Evolutionary conservation across 2,329 filamentous ascomycete species (phyloP).

Genomic region (Plenodomus lindquistii): DNA sequence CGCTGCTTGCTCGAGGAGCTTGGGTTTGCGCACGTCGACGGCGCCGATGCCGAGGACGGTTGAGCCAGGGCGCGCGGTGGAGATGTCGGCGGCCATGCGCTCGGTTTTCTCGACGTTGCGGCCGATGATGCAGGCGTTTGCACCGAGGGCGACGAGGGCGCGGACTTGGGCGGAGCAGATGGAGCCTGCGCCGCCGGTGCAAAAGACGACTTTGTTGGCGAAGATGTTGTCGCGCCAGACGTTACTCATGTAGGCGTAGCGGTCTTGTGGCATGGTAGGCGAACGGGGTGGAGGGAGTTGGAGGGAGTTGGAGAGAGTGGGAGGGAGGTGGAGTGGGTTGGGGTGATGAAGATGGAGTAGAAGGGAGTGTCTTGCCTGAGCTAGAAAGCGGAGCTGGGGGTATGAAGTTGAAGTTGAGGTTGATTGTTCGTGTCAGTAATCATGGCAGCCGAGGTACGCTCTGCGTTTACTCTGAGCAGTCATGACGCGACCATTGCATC

Average conservation of each 20-base stretch:
- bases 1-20: constrained; percentile 72
- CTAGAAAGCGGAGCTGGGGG: too few species aligned
- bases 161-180: constrained; percentile 95
- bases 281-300: not conserved
- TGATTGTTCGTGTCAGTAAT: not conserved
- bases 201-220: constrained; percentile 85
- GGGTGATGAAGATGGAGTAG: too few species aligned
- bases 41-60: constrained; percentile 84
- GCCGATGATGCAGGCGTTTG: constrained; percentile 91
- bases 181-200: constrained; percentile 89
- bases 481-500: not conserved
- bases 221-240: constrained; percentile 90
- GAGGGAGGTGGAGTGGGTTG: too few species aligned
- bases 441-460: constrained; percentile 24
- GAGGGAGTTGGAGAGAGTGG: too few species aligned
- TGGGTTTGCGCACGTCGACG: constrained; percentile 68
- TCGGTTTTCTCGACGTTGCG: constrained; percentile 89
- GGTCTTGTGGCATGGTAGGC: constrained; percentile 67
- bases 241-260: constrained; percentile 76
- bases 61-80: constrained; percentile 73
- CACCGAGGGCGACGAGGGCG: constrained; percentile 86
- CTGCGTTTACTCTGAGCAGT: constrained; percentile 15
- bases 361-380: constrained; percentile 11
- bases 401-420: too few species aligned
- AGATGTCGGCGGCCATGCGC: constrained; percentile 77